A percentile compares a stretch with the other conserved stretches of the same genome.
Conservation (phyloP, 2,329 filamentous ascomycete genomes). For the Alternaria brassicicola region DNA sequence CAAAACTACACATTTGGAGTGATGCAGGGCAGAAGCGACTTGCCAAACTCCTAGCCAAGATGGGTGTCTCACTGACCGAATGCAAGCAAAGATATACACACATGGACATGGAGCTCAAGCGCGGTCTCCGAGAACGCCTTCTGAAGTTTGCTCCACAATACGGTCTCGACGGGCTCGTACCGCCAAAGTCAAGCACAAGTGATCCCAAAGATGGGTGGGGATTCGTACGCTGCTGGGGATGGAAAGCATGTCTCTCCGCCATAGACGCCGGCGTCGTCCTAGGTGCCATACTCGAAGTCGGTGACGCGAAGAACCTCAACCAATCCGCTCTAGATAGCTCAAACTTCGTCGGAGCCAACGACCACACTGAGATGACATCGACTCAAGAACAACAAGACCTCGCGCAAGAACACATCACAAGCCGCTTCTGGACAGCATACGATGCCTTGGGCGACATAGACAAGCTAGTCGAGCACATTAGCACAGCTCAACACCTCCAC, state of each 20-base stretch:
- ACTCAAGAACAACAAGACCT: slow-evolving; percentile 35
- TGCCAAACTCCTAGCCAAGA: slow-evolving; percentile 94
- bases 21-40: slow-evolving; percentile 86
- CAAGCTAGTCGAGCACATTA: slow-evolving; percentile 74
- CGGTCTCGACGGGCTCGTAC: slow-evolving; percentile 91
- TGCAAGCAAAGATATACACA: slow-evolving; percentile 96
- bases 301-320: slow-evolving; percentile 59
- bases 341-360: slow-evolving; percentile 37
- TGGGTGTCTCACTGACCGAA: slow-evolving; percentile 93
- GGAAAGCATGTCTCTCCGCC: slow-evolving; percentile 91
- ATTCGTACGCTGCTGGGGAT: slow-evolving; percentile 96
- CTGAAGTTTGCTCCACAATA: slow-evolving; percentile 92
- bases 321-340: slow-evolving; percentile 40
- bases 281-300: slow-evolving; percentile 90
- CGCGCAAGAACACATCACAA: slow-evolving; percentile 55
- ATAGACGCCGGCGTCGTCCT: slow-evolving; percentile 94
- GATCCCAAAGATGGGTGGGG: slow-evolving; percentile 92
- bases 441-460: slow-evolving; percentile 65
- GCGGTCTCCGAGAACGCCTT: slow-evolving; percentile 80
- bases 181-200: slow-evolving; percentile 65
- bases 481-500: slow-evolving; percentile 86
- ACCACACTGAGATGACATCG: slow-evolving; percentile 33
- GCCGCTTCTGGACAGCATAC: slow-evolving; percentile 65
- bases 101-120: slow-evolving; percentile 97
- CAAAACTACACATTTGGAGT: slow-evolving; percentile 91